Percentiles rank a stretch among this genome's conserved stretches.
phyloP scores from a whole-genome alignment of 129 eudicot genomes.

The Helichrysum umbraculigerum region DNA sequence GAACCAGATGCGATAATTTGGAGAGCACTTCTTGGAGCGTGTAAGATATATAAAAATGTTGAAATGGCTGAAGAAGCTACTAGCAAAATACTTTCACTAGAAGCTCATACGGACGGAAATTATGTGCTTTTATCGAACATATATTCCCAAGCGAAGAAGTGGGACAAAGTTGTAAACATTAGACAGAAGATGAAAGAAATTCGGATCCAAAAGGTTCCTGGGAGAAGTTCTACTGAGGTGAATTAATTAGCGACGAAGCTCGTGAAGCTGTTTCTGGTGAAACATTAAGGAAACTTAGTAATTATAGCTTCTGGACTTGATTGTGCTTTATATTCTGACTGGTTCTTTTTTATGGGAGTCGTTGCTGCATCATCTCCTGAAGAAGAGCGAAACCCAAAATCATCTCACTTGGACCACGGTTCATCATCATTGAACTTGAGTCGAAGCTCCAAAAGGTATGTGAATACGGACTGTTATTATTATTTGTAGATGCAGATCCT shows the following conservation, averaged over 20 bases:
- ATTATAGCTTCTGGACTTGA: too few species aligned
- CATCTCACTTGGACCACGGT: too few species aligned
- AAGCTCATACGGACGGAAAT: conserved; percentile 60
- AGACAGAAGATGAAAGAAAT: conserved; percentile 43
- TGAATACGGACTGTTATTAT: too few species aligned
- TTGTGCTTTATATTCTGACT: too few species aligned
- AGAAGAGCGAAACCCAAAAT: too few species aligned
- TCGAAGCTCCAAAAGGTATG: too few species aligned
- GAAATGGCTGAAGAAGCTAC: conserved; percentile 70
- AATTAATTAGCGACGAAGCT: conserved; percentile 32
- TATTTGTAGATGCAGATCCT: too few species aligned
- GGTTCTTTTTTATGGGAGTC: too few species aligned
- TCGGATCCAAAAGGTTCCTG: conserved; percentile 55
- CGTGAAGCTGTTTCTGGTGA: conserved; percentile 53
- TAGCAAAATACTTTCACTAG: conserved; percentile 46
- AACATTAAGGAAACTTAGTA: too few species aligned
- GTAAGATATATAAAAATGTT: conserved; percentile 52
- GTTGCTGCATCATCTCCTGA: too few species aligned
- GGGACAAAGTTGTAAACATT: conserved; percentile 58
- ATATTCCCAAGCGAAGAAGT: conserved; percentile 70
- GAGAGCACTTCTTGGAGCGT: conserved; percentile 65
- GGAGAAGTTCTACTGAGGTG: conserved; percentile 64
- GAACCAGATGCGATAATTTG: conserved; percentile 61
- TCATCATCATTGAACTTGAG: too few species aligned
- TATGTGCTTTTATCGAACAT: conserved; percentile 69